Base-by-base conservation (phyloP, 2,329 filamentous ascomycete species). In the Beauveria brongniartii region DNA sequence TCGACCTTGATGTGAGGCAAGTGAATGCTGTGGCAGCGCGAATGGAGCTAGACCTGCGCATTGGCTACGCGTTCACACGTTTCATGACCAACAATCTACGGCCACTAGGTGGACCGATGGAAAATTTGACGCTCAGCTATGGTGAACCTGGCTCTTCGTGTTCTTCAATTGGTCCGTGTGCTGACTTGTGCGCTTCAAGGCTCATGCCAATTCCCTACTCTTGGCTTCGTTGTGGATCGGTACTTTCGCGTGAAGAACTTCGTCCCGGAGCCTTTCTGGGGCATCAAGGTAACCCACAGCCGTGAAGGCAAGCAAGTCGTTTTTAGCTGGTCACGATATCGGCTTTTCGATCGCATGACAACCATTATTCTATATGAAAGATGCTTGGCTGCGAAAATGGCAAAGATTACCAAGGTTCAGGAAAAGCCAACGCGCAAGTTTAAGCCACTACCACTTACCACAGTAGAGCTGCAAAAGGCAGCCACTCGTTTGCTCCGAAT, bases 171-270 rank as follows among this genome's bases (percentile, higher is more conserved):
- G 7, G 6, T 18, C 18, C 12, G 48, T 18, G 22, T 24, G 47
- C 64, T 69, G 6, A 66, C 55, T 18, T 5, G 14, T 22, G 46
- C 90, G 30, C 8, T 37, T 14, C 16, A 84, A 16, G 61, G 61
- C 18, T 96, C 92, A 4, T 99, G 94, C 66, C 94, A 99, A 72
- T 99, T 99, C 69, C 94, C 94, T 1, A 97, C 94, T 0, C 80
- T 99, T 5, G 94, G 94, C 0, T 99, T 99, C 66, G 93, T 99
- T 1, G 94, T 99, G 7, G 94, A 99, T 73, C 86, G 93, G 53
- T 99, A 97, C 72, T 91, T 96, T 68, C 87, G 90, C 55, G 94
- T 99, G 56, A 87, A 91, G 64, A 96, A 96, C 67, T 99, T 99
- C 72, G 86, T 94, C 1, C 89, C 93, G 0, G 94, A 99, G 70